Percentiles rank a stretch among this genome's conserved stretches.
These are phyloP conservation scores for Actinidia polygama DNA, from an alignment of 179 eudicot genomes.

Conservation along the genomic window DNA sequence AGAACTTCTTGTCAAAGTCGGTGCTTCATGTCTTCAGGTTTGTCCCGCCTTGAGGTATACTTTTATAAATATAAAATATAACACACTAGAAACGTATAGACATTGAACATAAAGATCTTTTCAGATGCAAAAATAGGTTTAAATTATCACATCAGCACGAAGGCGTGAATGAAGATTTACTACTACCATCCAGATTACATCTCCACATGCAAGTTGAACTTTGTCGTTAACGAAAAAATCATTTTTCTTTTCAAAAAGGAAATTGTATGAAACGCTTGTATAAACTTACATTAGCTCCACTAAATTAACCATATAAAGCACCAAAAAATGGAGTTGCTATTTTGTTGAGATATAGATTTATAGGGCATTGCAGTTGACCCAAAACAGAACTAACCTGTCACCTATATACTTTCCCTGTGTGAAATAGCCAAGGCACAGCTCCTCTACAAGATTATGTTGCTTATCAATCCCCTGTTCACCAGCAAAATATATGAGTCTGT, in stretches of 20 bases:
- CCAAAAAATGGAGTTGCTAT: not conserved
- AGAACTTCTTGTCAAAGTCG: not conserved
- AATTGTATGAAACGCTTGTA: not conserved
- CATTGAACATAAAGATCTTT: too few species aligned
- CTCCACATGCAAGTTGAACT: not conserved
- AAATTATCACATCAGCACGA: too few species aligned
- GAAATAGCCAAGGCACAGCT: slow-evolving; percentile 81
- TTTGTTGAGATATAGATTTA: not conserved
- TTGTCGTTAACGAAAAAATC: not conserved
- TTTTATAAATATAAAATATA: too few species aligned
- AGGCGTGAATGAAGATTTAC: not conserved
- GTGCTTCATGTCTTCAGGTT: too few species aligned
- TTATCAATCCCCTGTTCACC: slow-evolving; percentile 75
- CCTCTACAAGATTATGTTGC: slow-evolving; percentile 83
- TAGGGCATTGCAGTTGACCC: not conserved
- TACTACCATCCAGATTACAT: not conserved
- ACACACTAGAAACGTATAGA: too few species aligned
- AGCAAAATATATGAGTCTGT: slow-evolving; percentile 84
- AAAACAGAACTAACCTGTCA: slow-evolving; percentile 52
- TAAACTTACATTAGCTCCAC: too few species aligned
- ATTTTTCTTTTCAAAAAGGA: too few species aligned
- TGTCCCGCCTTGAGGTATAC: too few species aligned
- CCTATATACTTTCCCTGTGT: slow-evolving; percentile 80
- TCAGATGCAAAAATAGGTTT: too few species aligned
- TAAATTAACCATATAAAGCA: slow-evolving; percentile 12